Evolutionary conservation across 2,329 filamentous ascomycete genomes (phyloP), one percentile per base, ranked within the genome.

Genomic region (Colletotrichum musicola): DNA sequence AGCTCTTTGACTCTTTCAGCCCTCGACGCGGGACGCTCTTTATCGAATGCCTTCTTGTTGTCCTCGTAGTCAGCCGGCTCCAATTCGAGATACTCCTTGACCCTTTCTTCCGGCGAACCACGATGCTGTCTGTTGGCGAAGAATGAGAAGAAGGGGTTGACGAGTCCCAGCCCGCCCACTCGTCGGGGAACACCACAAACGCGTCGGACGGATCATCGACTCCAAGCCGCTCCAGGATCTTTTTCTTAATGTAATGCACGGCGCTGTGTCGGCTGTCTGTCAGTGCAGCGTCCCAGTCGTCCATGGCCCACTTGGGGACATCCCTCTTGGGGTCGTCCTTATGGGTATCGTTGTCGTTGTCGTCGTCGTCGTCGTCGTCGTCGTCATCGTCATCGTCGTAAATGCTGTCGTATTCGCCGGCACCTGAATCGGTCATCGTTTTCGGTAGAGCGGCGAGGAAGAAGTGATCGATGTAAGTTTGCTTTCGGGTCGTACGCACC

Each of bases 161-260:
- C 78, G 4, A 86, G 73, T 0, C 79, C 83, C 0, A 86, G 77
- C 0, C 84, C 84, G 10, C 84, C 84, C 2, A 75, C 50, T 81
- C 74, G 40, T 81, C 78, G 0, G 84, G 83, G 27, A 85, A 75
- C 72, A 82, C 83, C 71, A 86, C 79, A 73, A 85, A 85, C 71
- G 73, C 80, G 62, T 85, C 83, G 1, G 83, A 81, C 12, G 85
- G 72, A 44, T 80, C 75, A 4, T 75, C 62, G 2, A 79, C 75
- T 1, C 73, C 75, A 61, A 83, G 82, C 4, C 80, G 79, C 38
- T 72, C 69, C 35, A 73, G 30, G 47, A 79, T 77, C 67, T 75
- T 77, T 1, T 56, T 53, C 54, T 77, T 78, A 20, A 80, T 63
- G 58, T 79, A 74, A 9, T 73, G 65, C 16, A 76, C 75, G 4